Percentiles rank a stretch among this genome's conserved stretches.
phyloP scores from a whole-genome alignment of 2,329 filamentous ascomycete genomes.

The Phyllosticta citrichinensis region DNA sequence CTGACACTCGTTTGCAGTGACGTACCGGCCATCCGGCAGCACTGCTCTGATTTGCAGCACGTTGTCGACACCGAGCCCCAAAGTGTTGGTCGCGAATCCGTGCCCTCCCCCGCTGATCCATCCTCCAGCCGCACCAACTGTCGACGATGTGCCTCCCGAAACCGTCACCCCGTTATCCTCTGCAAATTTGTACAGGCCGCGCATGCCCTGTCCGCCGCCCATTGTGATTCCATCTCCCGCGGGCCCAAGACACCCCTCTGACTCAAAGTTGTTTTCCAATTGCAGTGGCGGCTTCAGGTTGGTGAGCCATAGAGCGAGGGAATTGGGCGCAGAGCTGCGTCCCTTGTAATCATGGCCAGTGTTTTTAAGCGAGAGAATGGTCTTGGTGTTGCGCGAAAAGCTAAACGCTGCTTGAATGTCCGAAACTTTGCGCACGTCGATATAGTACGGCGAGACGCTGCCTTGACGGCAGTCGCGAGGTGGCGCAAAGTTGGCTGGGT shows the following conservation, averaged over 20 bases:
- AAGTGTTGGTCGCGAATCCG: slow-evolving; percentile 40
- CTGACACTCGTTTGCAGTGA: slow-evolving; percentile 22
- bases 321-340: neutral
- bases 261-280: neutral
- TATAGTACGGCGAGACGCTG: neutral
- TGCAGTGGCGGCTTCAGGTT: neutral
- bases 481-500: neutral
- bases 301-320: neutral
- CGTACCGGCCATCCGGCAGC: slow-evolving; percentile 23
- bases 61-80: slow-evolving; percentile 29
- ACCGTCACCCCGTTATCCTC: slow-evolving; percentile 37
- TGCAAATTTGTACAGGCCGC: slow-evolving; percentile 44
- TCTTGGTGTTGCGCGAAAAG: neutral
- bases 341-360: neutral
- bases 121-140: slow-evolving; percentile 39
- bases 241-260: neutral
- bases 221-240: slow-evolving; percentile 23
- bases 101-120: slow-evolving; percentile 44
- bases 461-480: neutral
- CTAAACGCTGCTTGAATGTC: neutral
- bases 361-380: neutral
- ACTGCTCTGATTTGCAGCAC: slow-evolving; percentile 26
- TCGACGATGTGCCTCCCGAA: slow-evolving; percentile 45
- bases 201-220: slow-evolving; percentile 44
- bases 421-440: neutral